These are phyloP conservation scores for Saccharomycopsis microspora DNA, from an alignment of 805 yeast genomes.

Conservation along the genomic window DNA sequence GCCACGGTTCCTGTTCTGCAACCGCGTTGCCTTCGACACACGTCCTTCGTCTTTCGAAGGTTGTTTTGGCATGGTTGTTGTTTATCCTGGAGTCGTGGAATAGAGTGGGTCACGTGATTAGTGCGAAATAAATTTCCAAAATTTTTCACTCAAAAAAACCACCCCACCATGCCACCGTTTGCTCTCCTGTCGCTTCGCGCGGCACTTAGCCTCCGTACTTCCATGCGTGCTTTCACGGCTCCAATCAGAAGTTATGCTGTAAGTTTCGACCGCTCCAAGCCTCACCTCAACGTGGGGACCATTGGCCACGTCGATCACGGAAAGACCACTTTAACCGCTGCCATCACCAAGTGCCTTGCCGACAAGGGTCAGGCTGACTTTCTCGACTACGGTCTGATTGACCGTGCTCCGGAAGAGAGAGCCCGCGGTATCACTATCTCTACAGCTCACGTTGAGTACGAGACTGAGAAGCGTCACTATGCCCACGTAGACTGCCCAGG, in stretches of 20 bases:
- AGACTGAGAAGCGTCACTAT: conserved; percentile 88
- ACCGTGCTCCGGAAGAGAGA: conserved; percentile 98
- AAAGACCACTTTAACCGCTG: conserved; percentile 96
- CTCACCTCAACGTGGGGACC: conserved; percentile 95
- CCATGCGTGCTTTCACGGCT: background rate
- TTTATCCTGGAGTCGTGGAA: background rate
- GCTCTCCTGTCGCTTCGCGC: conserved; percentile 10
- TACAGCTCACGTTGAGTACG: conserved; percentile 96
- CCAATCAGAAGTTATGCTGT: conserved; percentile 21
- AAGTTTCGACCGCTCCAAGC: conserved; percentile 88
- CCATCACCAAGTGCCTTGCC: conserved; percentile 90
- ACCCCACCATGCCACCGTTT: conserved; percentile 5
- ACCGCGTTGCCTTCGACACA: background rate
- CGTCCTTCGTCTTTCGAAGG: background rate
- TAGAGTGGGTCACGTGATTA: background rate
- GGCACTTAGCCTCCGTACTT: background rate
- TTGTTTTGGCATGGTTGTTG: background rate
- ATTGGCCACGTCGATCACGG: conserved; percentile 99
- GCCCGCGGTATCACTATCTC: conserved; percentile 99
- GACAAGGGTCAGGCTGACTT: conserved; percentile 85
- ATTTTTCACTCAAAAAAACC: conserved; percentile 4
- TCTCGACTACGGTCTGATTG: conserved; percentile 87
- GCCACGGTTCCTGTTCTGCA: background rate
- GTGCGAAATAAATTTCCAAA: too few relatives aligned
- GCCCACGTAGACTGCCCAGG: conserved; percentile 94